A percentile compares a stretch with the other conserved stretches of the same genome.
Evolutionary conservation across 371 early-diverging fungal species (phyloP).

Genomic region (Chytridium lagenaria): DNA sequence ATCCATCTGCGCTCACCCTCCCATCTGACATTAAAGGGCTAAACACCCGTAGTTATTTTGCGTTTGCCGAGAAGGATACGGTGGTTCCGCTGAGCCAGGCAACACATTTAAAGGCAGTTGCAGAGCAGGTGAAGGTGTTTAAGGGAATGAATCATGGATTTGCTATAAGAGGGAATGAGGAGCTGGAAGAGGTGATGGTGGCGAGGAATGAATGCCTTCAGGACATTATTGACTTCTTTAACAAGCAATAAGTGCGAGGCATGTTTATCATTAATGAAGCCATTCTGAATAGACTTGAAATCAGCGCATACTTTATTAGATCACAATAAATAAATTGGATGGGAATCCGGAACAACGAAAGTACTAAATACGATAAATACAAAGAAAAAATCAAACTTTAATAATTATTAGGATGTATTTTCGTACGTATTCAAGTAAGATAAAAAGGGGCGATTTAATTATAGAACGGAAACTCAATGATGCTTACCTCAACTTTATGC

Average conservation of each 20-base stretch:
- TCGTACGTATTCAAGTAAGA: too few species aligned
- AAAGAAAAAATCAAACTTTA: too few species aligned
- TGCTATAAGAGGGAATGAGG: conserved; percentile 5
- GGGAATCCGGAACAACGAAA: too few species aligned
- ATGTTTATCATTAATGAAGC: too few species aligned
- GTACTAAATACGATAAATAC: too few species aligned
- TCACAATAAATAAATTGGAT: too few species aligned
- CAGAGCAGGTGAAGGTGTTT: neutral
- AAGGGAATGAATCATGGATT: conserved; percentile 6
- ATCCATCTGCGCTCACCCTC: conserved; percentile 3
- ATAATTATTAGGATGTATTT: too few species aligned
- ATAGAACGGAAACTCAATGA: too few species aligned
- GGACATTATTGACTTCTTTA: neutral
- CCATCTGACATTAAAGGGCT: neutral
- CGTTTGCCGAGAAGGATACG: conserved; percentile 10
- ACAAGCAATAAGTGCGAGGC: neutral
- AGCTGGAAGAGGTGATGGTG: conserved; percentile 3
- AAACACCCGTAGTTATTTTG: neutral
- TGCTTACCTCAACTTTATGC: too few species aligned
- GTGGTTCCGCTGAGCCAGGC: neutral
- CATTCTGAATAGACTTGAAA: too few species aligned
- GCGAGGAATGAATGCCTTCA: conserved; percentile 6
- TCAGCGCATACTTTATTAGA: too few species aligned
- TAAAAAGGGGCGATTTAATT: too few species aligned
- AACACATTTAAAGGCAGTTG: neutral